These are phyloP conservation scores for Neurospora crassa DNA, from an alignment of 2,329 filamentous ascomycete genomes.

Conservation along the genomic window DNA sequence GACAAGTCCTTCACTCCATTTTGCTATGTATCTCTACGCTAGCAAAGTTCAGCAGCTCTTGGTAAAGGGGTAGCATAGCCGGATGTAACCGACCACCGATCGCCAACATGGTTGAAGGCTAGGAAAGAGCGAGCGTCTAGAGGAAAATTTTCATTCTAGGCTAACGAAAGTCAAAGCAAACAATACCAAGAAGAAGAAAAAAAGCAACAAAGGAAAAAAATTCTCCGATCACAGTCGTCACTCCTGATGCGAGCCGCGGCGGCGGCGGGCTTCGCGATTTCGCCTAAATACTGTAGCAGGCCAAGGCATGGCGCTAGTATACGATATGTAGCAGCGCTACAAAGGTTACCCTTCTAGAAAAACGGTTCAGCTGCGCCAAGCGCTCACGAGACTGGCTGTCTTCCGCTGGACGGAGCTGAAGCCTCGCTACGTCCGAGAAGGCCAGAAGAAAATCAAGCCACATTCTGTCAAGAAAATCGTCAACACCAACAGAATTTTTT, in stretches of 20 bases:
- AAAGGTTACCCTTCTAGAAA: not conserved
- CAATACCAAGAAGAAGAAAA: not conserved
- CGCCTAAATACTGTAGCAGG: not conserved
- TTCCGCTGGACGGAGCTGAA: not conserved
- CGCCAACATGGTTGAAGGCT: not conserved
- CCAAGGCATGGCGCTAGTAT: not conserved
- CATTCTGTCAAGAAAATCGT: not conserved
- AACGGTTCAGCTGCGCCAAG: not conserved
- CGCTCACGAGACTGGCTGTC: not conserved
- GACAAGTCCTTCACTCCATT: not conserved
- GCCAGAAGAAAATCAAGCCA: not conserved
- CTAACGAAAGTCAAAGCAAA: not conserved
- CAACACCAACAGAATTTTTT: not conserved
- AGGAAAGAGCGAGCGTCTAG: not conserved
- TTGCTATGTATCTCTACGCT: not conserved
- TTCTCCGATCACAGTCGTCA: not conserved
- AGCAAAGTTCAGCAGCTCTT: not conserved
- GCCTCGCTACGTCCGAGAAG: not conserved
- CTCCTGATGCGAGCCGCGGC: not conserved
- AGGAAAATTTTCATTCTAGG: not conserved
- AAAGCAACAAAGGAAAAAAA: not conserved
- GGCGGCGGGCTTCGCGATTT: not conserved
- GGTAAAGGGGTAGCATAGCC: not conserved
- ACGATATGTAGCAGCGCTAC: not conserved
- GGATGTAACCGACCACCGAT: not conserved